A percentile compares a stretch with the other conserved stretches of the same genome.
phyloP scores from a whole-genome alignment of 2,329 filamentous ascomycete genomes.

The Xylariaceae sp. region DNA sequence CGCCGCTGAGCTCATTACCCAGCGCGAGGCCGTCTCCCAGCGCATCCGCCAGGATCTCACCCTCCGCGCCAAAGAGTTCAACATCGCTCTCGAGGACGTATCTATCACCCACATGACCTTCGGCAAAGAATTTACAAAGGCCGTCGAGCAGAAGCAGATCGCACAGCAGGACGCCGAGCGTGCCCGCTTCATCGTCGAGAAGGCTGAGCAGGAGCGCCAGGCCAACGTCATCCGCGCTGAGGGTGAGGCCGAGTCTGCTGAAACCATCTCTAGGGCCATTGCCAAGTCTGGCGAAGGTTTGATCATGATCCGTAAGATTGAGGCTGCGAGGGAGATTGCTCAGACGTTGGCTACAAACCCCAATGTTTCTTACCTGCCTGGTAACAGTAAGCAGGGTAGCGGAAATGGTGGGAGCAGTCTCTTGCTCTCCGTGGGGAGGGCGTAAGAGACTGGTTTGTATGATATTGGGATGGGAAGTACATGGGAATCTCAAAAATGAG shows the following conservation, averaged over 20 bases:
- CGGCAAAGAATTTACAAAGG: constrained; percentile 96
- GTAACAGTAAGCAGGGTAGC: constrained; percentile 61
- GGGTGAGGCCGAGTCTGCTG: constrained; percentile 94
- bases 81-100: constrained; percentile 97
- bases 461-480: neutral
- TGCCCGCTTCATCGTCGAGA: constrained; percentile 96
- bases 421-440: constrained; percentile 49
- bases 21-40: constrained; percentile 93
- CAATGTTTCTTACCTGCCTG: constrained; percentile 91
- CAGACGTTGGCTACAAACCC: constrained; percentile 84
- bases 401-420: constrained; percentile 35
- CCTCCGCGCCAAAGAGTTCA: constrained; percentile 92
- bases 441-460: constrained; percentile 25
- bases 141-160: constrained; percentile 99
- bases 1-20: constrained; percentile 96
- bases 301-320: constrained; percentile 93
- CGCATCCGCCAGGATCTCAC: constrained; percentile 90
- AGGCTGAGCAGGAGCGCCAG: constrained; percentile 97
- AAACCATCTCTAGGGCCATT: constrained; percentile 91
- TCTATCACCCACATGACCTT: constrained; percentile 99
- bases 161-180: constrained; percentile 98
- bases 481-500: neutral
- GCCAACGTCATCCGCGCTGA: constrained; percentile 97
- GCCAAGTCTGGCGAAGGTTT: constrained; percentile 90
- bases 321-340: constrained; percentile 94